Evolutionary conservation across 208 protist species (phyloP), one percentile per base, ranked within the genome.

Genomic region (Endotrypanum monterogeii): DNA sequence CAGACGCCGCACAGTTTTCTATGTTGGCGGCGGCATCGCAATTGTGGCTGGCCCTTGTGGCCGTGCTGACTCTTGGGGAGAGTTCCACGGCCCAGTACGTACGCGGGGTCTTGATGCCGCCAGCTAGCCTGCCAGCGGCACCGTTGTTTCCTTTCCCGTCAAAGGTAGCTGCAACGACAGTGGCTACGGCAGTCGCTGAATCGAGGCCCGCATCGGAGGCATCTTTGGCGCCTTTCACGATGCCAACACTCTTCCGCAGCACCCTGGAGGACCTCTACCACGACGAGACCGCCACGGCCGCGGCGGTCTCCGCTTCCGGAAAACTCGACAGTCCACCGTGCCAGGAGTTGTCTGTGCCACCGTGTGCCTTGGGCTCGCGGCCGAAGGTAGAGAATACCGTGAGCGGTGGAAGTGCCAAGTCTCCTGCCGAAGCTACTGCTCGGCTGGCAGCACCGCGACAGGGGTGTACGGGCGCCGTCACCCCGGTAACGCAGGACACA

Each of bases 81-180:
- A 77, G 78, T 54, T 63, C 54, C 20, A 32, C 57, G 2, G 82
- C 76, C 32, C 82, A 83, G 71, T 83, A 86, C 68, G 41, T 86
- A 30, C 82, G 82, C 44, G 58, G 71, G 18, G 71, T 73, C 1
- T 57, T 86, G 35, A 55, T 84, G 70, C 56, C 67, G 0, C 76
- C 54, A 39, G 39, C 41, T 65, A 16, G 41, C 12, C 20, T 65
- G 16, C 37, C 37, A 65, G 60, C 6, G 20, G 25, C 20, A 25
- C 60, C 6, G 4, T 48, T 8, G 25, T 12, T 20, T 0, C 46
- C 37, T 44, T 23, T 2, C 32, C 16, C 37, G 16, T 65, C 2
- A 39, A 39, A 11, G 6, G 46, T 4, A 7, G 1, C n/a, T 6
- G 16, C 0, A 3, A 39, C 28, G 5, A 30, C 65, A 20, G 46